phyloP scores from a whole-genome alignment of 1,284 basidiomycete species.

The Quambalaria eucalypti region DNA sequence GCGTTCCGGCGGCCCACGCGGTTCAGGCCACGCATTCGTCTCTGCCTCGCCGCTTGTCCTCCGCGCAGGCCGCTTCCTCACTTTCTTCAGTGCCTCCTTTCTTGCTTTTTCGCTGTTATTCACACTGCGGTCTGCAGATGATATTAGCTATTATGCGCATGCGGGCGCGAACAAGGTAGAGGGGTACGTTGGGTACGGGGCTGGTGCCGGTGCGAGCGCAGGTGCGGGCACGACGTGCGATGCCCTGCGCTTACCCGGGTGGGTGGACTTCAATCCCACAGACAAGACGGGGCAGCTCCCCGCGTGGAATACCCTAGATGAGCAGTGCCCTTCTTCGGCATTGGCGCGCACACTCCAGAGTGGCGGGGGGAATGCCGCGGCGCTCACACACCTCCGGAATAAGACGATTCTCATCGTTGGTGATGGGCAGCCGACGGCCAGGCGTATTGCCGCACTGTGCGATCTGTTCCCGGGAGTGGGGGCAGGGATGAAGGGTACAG shows the following conservation, averaged over 20 bases:
- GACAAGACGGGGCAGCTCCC: neutral
- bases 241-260: too few relatives aligned
- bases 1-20: neutral
- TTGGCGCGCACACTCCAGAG: too few relatives aligned
- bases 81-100: neutral
- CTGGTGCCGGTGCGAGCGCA: too few relatives aligned
- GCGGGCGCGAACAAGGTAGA: too few relatives aligned
- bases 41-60: neutral
- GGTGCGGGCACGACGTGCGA: too few relatives aligned
- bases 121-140: neutral
- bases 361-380: too few relatives aligned
- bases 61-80: neutral
- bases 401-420: neutral
- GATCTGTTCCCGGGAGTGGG: too few relatives aligned
- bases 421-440: neutral
- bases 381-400: neutral
- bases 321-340: neutral
- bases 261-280: neutral
- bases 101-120: neutral
- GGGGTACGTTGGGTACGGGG: too few relatives aligned
- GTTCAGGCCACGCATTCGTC: neutral
- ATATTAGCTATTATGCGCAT: too few relatives aligned
- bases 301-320: neutral
- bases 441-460: neutral
- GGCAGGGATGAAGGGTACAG: neutral